These are phyloP conservation scores for Crithidia acanthocephali DNA, from an alignment of 208 protist genomes.

Conservation along the genomic window DNA sequence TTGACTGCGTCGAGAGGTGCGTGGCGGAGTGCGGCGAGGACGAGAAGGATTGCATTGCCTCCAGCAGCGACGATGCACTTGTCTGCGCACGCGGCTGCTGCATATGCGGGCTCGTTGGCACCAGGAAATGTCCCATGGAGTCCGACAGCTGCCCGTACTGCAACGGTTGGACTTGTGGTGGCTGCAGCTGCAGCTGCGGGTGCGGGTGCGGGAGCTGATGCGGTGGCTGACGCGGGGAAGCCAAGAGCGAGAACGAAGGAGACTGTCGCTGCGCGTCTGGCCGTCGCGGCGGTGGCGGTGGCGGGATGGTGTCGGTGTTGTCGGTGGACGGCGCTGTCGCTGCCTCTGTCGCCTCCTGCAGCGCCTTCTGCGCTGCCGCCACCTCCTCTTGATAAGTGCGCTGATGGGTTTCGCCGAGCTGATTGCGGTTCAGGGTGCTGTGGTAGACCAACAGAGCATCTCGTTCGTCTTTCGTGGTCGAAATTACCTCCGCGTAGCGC, in stretches of 20 bases:
- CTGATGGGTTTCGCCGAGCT: not conserved
- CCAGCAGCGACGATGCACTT: not conserved
- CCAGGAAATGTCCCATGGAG: too few relatives aligned
- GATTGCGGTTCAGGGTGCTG: not conserved
- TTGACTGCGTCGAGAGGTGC: not conserved
- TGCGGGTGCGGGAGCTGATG: not conserved
- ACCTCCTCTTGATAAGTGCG: not conserved
- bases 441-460: constrained; percentile 2
- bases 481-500: constrained; percentile 23
- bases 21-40: not conserved
- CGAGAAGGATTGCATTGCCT: not conserved
- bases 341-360: not conserved
- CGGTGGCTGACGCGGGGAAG: not conserved
- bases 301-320: too few relatives aligned
- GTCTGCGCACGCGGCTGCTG: not conserved
- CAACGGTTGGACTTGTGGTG: too few relatives aligned
- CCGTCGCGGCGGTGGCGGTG: not conserved
- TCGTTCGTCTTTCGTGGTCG: not conserved
- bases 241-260: not conserved
- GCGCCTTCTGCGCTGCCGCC: not conserved
- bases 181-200: not conserved
- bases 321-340: too few relatives aligned
- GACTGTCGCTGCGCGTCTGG: not conserved
- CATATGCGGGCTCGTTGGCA: not conserved
- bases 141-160: too few relatives aligned